phyloP scores from a whole-genome alignment of 2,329 filamentous ascomycete genomes.

The Fusarium sulawesiense region DNA sequence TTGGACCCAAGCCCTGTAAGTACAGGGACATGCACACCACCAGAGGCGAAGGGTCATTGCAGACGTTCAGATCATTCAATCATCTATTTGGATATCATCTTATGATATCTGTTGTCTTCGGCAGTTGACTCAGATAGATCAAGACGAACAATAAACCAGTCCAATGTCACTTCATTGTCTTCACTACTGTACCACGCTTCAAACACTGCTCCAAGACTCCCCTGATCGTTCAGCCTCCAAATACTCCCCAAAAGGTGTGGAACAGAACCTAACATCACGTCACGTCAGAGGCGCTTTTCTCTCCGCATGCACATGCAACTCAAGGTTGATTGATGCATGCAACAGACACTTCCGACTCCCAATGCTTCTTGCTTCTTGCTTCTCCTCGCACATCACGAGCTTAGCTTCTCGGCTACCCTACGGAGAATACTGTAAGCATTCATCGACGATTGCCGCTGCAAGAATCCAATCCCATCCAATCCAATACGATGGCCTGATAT shows the following conservation, averaged over 20 bases:
- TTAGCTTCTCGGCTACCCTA: not conserved
- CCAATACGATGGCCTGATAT: constrained; percentile 20
- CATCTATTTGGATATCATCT: not conserved
- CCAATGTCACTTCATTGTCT: no score
- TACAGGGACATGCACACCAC: constrained; percentile 40
- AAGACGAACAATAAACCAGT: no score
- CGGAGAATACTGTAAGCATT: constrained; percentile 27
- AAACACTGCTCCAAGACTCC: not conserved
- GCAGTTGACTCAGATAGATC: not conserved
- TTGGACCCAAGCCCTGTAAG: constrained; percentile 41
- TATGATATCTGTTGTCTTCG: not conserved
- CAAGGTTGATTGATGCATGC: constrained; percentile 32
- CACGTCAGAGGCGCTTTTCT: constrained; percentile 36
- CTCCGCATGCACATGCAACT: constrained; percentile 23
- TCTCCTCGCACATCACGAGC: constrained; percentile 28
- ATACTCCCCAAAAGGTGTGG: constrained; percentile 1
- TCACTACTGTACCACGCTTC: not conserved
- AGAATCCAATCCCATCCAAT: not conserved
- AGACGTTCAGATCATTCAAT: not conserved
- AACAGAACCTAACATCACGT: constrained; percentile 19
- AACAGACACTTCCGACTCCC: constrained; percentile 1
- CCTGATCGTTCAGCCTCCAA: constrained; percentile 3
- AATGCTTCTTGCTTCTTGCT: not conserved
- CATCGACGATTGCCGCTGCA: constrained; percentile 30
- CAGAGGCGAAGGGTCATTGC: not conserved